Conservation (phyloP, 78 protist species). For the Andalucia godoyi region DNA sequence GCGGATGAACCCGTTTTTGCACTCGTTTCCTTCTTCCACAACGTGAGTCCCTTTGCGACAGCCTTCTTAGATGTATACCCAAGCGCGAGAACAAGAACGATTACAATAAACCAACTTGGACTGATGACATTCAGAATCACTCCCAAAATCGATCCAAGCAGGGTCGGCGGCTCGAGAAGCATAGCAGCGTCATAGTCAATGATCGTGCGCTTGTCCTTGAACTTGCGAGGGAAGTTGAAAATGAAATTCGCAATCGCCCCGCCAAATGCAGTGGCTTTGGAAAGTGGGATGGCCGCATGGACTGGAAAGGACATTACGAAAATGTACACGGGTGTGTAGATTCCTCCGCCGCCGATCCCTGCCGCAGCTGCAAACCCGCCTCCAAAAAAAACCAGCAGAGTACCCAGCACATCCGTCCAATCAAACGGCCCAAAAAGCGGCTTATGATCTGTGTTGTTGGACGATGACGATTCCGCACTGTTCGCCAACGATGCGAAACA, state of each 20-base stretch:
- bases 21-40: background rate
- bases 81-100: background rate
- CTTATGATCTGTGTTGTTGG: too few relatives aligned
- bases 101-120: background rate
- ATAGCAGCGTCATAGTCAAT: constrained; percentile 8
- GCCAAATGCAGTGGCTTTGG: constrained; percentile 4
- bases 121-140: constrained; percentile 3
- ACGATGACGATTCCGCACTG: too few relatives aligned
- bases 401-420: too few relatives aligned
- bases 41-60: background rate
- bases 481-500: too few relatives aligned
- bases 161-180: background rate
- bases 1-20: background rate
- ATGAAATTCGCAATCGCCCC: background rate
- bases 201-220: background rate
- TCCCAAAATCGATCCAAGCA: constrained; percentile 5
- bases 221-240: background rate
- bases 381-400: background rate
- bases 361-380: background rate
- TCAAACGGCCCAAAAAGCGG: too few relatives aligned
- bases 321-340: background rate
- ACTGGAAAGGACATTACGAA: background rate
- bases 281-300: constrained; percentile 2
- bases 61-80: background rate
- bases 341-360: constrained; percentile 8